Evolutionary conservation across 768 basidiomycete species (phyloP), one percentile per base, ranked within the genome.

Genomic region (Termitomyces sp.): DNA sequence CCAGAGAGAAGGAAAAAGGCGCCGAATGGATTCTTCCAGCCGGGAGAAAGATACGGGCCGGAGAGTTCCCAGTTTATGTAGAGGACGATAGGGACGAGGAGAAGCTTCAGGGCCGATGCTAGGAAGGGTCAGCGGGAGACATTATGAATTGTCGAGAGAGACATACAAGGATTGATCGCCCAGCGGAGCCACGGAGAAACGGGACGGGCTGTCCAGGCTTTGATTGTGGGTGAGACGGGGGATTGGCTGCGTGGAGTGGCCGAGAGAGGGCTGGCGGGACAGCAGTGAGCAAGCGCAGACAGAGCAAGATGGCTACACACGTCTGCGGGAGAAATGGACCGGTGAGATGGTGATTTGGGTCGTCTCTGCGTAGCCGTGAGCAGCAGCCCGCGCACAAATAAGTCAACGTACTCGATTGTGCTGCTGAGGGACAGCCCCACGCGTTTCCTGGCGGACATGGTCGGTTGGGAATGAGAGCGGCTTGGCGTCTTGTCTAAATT

Each of bases 1-100:
- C 89, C 73, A 12, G 91, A 88, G 52, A 94, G 76, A 60, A 89
- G 81, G 59, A 98, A 76, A 22, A 94, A 60, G 11, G 79, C 75
- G 1, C 73, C 72, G 64, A 97, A 89, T 1, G 92, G 94, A 66
- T 97, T 98, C 15, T 74, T 60, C 5, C 80, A 56, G 38, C 67
- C 75, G 0, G 79, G 68, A 1, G 77, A 69, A 48, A 86, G 57
- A 58, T 76, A 77, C 0, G 70, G 73, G 6, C 71, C 67, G 7
- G 80, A 54, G 12, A 85, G 38, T 50, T 84, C 76, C 86, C 90
- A 88, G 64, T 85, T 86, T 12, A 75, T 43, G 64, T 80, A 91
- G 3, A 89, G 73, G 0, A 88, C 64, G 50, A 88, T 3, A 6
- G 86, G 83, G 1, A 85, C 51, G 32, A 83, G 58, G 32, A 93